phyloP scores from a whole-genome alignment of 2,329 filamentous ascomycete species.

The Penicillium freii region DNA sequence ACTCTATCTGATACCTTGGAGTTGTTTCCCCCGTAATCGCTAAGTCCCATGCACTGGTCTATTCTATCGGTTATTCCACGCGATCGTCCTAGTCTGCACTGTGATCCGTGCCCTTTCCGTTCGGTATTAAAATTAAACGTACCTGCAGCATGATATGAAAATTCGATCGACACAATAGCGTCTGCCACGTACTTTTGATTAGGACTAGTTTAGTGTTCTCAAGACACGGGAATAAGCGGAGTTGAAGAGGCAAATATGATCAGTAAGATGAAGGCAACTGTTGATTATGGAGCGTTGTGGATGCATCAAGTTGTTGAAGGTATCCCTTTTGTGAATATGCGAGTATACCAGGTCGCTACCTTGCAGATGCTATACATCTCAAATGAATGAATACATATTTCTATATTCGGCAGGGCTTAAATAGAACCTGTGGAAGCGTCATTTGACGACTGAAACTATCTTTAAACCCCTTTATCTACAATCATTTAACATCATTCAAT shows the following conservation, averaged over 20 bases:
- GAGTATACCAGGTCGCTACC: neutral
- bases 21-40: neutral
- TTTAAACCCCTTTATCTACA: neutral
- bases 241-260: neutral
- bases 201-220: slow-evolving; percentile 9
- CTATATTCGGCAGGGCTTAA: neutral
- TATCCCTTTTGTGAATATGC: neutral
- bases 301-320: neutral
- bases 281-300: neutral
- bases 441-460: neutral
- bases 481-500: neutral
- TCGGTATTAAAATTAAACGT: slow-evolving; percentile 5
- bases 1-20: slow-evolving; percentile 18
- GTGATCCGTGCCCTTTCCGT: slow-evolving; percentile 10
- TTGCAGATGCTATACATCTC: neutral
- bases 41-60: slow-evolving; percentile 1
- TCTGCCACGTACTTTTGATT: slow-evolving; percentile 15
- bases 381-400: neutral
- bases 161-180: slow-evolving; percentile 11
- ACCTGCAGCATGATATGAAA: slow-evolving; percentile 14
- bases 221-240: neutral
- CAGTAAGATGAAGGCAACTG: neutral
- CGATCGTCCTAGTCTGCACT: slow-evolving; percentile 1
- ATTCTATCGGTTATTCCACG: slow-evolving; percentile 2
- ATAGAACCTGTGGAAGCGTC: neutral